Conservation (phyloP, 345 rosid species). For the Eucalyptus leucophloia region DNA sequence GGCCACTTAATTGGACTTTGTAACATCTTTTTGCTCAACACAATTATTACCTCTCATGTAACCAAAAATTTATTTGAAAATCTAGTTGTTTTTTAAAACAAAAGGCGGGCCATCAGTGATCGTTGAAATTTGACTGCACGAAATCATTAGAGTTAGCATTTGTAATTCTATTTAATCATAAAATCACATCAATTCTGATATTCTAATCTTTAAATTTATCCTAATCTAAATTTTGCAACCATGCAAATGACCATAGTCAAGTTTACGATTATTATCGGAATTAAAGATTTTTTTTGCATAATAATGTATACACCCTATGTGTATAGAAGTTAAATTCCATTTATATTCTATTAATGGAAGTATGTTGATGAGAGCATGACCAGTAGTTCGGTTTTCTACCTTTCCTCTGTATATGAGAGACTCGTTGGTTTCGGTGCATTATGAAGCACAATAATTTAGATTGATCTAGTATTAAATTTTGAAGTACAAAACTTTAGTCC, state of each 20-base stretch:
- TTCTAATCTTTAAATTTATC: neutral
- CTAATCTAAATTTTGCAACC: neutral
- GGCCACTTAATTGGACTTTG: neutral
- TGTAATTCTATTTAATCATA: too few relatives aligned
- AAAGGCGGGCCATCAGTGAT: neutral
- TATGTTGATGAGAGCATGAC: neutral
- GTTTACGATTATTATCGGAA: neutral
- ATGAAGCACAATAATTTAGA: neutral
- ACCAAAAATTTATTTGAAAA: neutral
- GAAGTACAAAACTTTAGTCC: too few relatives aligned
- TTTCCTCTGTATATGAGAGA: neutral
- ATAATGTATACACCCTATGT: neutral
- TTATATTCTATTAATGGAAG: neutral
- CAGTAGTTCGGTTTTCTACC: neutral
- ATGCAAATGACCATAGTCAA: neutral
- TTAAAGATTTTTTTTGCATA: neutral
- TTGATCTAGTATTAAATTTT: neutral
- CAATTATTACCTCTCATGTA: neutral
- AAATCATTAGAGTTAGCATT: neutral
- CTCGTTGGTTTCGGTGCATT: neutral
- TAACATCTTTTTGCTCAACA: neutral
- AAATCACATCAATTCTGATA: neutral
- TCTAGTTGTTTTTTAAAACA: neutral
- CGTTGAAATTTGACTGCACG: neutral
- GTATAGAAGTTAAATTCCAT: neutral